These are phyloP conservation scores for Didymellaceae sp. DNA, from an alignment of 2,329 filamentous ascomycete species.

Conservation along the genomic window DNA sequence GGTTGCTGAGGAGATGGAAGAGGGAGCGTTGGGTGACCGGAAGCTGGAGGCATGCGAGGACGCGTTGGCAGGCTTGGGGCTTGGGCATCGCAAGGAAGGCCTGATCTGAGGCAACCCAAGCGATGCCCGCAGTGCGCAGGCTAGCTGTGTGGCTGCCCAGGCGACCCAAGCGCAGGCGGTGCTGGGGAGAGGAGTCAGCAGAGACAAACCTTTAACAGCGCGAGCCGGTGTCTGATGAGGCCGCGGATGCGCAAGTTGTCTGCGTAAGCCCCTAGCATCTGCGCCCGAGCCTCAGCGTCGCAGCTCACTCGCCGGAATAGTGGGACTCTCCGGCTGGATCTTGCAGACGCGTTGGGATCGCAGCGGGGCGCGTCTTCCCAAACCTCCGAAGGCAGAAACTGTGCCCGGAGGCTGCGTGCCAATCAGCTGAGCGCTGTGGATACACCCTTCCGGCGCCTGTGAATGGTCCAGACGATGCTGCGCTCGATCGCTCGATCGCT, in stretches of 20 bases:
- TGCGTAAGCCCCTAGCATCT: slow-evolving; percentile 7
- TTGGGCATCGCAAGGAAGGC: slow-evolving; percentile 5
- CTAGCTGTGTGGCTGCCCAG: slow-evolving; percentile 14
- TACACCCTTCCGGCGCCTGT: neutral
- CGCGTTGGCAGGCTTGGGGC: slow-evolving; percentile 18
- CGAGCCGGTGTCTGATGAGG: slow-evolving; percentile 9
- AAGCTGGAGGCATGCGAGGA: slow-evolving; percentile 12
- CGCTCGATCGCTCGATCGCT: slow-evolving; percentile 11
- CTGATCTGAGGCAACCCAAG: slow-evolving; percentile 13
- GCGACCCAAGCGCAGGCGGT: slow-evolving; percentile 4
- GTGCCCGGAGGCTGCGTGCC: slow-evolving; percentile 2
- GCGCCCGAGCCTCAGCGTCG: slow-evolving; percentile 3
- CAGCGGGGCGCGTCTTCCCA: slow-evolving; percentile 1
- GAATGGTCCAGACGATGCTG: neutral
- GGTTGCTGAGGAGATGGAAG: slow-evolving; percentile 15
- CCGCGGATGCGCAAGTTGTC: neutral
- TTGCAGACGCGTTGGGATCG: slow-evolving; percentile 3
- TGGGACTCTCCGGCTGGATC: slow-evolving; percentile 9
- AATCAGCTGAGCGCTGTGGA: slow-evolving; percentile 8
- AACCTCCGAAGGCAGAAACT: slow-evolving; percentile 7
- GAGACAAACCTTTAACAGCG: neutral
- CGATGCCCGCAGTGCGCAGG: no score
- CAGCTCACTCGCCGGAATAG: neutral
- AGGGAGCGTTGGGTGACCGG: slow-evolving; percentile 4
- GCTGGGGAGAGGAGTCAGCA: slow-evolving; percentile 9